Conservation (phyloP, 2,329 filamentous ascomycete genomes). For the Aspergillus eucalypticola region DNA sequence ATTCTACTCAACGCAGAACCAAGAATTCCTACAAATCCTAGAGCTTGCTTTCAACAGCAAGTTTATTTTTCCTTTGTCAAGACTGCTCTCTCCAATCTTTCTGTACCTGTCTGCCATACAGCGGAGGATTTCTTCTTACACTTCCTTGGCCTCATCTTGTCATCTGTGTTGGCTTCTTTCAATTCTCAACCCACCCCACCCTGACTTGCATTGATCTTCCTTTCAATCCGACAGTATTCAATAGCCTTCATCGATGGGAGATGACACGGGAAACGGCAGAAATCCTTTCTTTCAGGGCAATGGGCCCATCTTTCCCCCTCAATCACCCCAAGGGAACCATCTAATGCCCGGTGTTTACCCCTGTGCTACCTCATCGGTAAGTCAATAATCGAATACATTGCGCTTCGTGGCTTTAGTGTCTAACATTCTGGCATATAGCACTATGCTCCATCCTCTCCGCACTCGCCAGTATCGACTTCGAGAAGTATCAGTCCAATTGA, state of each 20-base stretch:
- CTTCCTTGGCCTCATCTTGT: not conserved
- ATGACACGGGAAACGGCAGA: not conserved
- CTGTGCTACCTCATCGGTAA: not conserved
- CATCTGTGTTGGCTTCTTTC: not conserved
- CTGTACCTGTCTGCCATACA: not conserved
- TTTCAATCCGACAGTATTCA: too few relatives aligned
- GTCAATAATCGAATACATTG: not conserved
- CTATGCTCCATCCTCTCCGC: not conserved
- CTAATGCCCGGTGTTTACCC: not conserved
- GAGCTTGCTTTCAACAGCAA: not conserved
- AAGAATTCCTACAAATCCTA: not conserved
- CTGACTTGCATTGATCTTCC: not conserved
- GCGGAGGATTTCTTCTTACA: not conserved
- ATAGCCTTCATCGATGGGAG: not conserved
- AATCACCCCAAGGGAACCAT: not conserved
- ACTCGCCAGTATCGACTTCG: slow-evolving; percentile 1
- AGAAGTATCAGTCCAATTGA: not conserved
- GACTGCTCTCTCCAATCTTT: not conserved
- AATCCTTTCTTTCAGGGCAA: not conserved
- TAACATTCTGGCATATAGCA: slow-evolving; percentile 2
- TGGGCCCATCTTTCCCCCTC: not conserved
- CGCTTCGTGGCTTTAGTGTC: not conserved
- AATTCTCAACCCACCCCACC: not conserved
- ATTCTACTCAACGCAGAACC: not conserved
- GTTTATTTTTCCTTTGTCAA: not conserved